phyloP scores from a whole-genome alignment of 2,329 filamentous ascomycete genomes.

The Fonsecaea pugnacius region DNA sequence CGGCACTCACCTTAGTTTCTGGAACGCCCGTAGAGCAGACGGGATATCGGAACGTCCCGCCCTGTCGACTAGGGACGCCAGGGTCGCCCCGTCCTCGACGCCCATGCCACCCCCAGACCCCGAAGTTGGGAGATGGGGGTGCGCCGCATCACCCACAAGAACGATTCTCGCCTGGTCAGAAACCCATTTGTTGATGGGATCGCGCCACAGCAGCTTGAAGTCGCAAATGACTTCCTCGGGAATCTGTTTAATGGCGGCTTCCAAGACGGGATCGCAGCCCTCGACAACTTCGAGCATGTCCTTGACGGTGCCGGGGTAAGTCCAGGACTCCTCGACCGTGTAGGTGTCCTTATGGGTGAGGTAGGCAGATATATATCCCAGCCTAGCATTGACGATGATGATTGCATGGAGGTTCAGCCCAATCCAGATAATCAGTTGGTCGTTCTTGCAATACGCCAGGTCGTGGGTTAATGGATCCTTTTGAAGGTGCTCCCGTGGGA shows the following conservation, averaged over 20 bases:
- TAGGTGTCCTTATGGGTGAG: constrained; percentile 48
- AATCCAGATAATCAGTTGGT: constrained; percentile 47
- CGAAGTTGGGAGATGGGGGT: constrained; percentile 3
- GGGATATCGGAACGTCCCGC: constrained; percentile 6
- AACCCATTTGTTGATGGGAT: constrained; percentile 20
- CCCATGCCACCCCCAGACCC: constrained; percentile 28
- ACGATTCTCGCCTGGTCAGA: constrained; percentile 36
- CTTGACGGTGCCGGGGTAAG: constrained; percentile 56
- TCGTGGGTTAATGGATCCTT: background rate
- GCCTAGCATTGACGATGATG: constrained; percentile 47
- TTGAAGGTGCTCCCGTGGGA: background rate
- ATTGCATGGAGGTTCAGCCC: constrained; percentile 57
- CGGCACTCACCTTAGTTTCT: constrained; percentile 11
- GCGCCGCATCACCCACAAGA: constrained; percentile 23
- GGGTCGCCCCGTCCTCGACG: constrained; percentile 35
- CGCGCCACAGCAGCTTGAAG: constrained; percentile 39
- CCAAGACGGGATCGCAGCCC: constrained; percentile 51
- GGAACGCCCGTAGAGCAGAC: constrained; percentile 6
- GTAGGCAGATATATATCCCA: background rate
- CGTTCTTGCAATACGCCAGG: background rate
- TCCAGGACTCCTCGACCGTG: constrained; percentile 61
- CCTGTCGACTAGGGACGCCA: constrained; percentile 30
- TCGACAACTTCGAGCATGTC: constrained; percentile 57
- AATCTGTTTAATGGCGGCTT: constrained; percentile 28
- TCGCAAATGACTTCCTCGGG: constrained; percentile 38